phyloP scores from a whole-genome alignment of 331 rosid species.

The Malus hybrid region DNA sequence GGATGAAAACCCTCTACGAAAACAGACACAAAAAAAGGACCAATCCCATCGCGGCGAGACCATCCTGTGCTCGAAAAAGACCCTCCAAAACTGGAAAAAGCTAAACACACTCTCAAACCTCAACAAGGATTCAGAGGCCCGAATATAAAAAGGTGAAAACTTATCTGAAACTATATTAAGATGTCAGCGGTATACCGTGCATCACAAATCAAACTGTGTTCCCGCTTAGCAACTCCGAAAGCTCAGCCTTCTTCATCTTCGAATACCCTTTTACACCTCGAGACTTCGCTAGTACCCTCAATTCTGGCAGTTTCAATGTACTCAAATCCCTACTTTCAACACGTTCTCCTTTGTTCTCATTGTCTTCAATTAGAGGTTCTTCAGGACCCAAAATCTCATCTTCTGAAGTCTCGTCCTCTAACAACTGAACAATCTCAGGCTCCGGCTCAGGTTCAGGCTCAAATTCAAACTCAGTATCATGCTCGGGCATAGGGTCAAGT shows the following conservation, averaged over 20 bases:
- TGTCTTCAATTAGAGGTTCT: conserved; percentile 25
- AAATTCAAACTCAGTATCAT: conserved; percentile 14
- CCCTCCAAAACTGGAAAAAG: neutral
- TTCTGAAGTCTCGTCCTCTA: conserved; percentile 33
- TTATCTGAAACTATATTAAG: conserved; percentile 1
- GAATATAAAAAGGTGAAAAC: neutral
- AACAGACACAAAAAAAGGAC: neutral
- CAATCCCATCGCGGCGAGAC: neutral
- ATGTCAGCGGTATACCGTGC: neutral
- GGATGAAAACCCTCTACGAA: neutral
- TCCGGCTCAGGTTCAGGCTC: conserved; percentile 29
- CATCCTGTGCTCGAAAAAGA: neutral
- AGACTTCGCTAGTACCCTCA: conserved; percentile 75
- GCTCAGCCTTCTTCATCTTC: conserved; percentile 76
- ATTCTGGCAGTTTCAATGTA: conserved; percentile 59
- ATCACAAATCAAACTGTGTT: conserved; percentile 19
- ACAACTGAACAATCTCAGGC: conserved; percentile 40
- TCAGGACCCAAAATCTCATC: conserved; percentile 32
- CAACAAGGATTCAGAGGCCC: conserved; percentile 10
- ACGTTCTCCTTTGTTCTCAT: conserved; percentile 10
- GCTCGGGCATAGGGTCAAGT: conserved; percentile 28
- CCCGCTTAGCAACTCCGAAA: conserved; percentile 49
- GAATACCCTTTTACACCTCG: conserved; percentile 76
- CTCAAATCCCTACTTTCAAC: conserved; percentile 45
- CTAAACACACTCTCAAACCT: neutral